These are phyloP conservation scores for Brachypodium distachyon DNA, from an alignment of 202 grass and related monocot genomes.

Conservation along the genomic window DNA sequence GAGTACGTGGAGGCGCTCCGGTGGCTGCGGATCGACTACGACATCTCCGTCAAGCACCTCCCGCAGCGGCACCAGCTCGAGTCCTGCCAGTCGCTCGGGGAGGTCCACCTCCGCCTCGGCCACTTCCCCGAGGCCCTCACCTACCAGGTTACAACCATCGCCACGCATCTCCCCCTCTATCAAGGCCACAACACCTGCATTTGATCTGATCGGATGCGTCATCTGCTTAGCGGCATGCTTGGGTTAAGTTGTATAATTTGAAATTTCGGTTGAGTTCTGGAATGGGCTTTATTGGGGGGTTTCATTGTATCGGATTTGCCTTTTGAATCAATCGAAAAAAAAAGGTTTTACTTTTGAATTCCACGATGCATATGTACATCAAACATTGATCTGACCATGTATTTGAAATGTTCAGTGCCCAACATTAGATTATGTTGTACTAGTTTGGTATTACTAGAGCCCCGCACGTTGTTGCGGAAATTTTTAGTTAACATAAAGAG, in stretches of 20 bases:
- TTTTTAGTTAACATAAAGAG: too few relatives aligned
- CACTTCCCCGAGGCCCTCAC: slow-evolving; percentile 57
- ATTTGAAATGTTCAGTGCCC: not conserved
- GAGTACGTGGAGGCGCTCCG: slow-evolving; percentile 82
- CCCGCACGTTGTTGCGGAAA: too few relatives aligned
- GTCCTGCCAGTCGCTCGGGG: slow-evolving; percentile 81
- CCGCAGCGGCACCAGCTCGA: slow-evolving; percentile 72
- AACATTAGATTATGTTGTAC: too few relatives aligned
- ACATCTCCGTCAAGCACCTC: slow-evolving; percentile 65
- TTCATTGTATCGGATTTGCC: not conserved
- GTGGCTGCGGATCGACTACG: slow-evolving; percentile 70
- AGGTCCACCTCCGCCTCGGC: slow-evolving; percentile 70
- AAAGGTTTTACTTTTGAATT: too few relatives aligned
- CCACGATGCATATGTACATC: not conserved
- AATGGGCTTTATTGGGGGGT: not conserved
- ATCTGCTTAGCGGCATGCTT: not conserved
- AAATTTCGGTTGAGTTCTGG: not conserved
- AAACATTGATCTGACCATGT: not conserved
- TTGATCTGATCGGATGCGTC: not conserved
- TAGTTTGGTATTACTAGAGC: too few relatives aligned
- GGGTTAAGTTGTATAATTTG: not conserved
- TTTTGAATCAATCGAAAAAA: too few relatives aligned
- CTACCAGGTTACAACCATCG: slow-evolving; percentile 42
- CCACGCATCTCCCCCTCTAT: not conserved
- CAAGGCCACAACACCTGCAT: not conserved